phyloP scores from a whole-genome alignment of 1,284 basidiomycete genomes.

The Leccinum angustisporum region DNA sequence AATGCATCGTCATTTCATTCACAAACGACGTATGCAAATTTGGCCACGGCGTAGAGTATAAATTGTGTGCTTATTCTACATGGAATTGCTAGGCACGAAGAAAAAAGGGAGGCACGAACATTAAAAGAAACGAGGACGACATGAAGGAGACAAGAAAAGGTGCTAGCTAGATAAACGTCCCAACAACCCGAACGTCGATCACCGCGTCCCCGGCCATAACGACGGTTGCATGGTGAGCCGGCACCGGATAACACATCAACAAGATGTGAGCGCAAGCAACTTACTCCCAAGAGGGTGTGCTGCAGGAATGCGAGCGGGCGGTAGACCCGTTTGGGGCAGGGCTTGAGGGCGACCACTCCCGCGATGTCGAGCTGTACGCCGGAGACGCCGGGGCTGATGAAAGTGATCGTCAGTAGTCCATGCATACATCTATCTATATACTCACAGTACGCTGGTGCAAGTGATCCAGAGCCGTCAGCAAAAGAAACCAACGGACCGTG shows the following conservation, averaged over 20 bases:
- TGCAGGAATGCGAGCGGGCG: conserved; percentile 45
- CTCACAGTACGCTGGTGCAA: conserved; percentile 75
- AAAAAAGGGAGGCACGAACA: conserved; percentile 6
- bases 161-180: conserved; percentile 25
- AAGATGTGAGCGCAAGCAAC: conserved; percentile 10
- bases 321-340: conserved; percentile 58
- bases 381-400: conserved; percentile 74
- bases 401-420: conserved; percentile 16
- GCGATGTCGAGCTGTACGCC: conserved; percentile 80
- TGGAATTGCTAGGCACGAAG: conserved; percentile 27
- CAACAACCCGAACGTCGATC: conserved; percentile 1
- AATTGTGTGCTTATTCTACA: conserved; percentile 36
- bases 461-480: conserved; percentile 22
- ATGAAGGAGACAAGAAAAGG: conserved; percentile 24
- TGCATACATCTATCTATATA: conserved; percentile 11
- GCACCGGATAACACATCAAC: conserved; percentile 9
- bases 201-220: conserved; percentile 10
- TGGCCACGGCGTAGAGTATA: conserved; percentile 12
- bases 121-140: conserved; percentile 12
- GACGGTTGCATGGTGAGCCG: conserved; percentile 1
- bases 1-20: conserved; percentile 6
- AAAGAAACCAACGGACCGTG: neutral
- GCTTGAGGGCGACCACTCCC: conserved; percentile 75
- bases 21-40: neutral
- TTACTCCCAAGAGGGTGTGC: conserved; percentile 57